A percentile compares a stretch with the other conserved stretches of the same genome.
Evolutionary conservation across 192 early-diverging fungal species (phyloP).

Genomic region (Diversispora eburnea): DNA sequence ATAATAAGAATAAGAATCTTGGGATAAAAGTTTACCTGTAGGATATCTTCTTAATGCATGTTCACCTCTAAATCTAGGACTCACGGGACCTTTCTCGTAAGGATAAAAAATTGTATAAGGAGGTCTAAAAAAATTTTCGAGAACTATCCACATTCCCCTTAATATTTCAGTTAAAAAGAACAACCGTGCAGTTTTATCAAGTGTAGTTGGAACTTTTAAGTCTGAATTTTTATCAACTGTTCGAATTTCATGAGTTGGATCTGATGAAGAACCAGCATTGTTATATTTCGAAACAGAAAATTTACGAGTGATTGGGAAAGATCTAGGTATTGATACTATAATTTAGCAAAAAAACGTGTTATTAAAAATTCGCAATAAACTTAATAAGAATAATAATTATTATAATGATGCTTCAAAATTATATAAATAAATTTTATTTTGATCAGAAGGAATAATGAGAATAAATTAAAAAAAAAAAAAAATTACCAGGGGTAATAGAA

Average conservation of each 20-base stretch:
- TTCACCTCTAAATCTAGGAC: conserved; percentile 93
- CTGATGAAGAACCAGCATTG: neutral
- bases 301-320: no score
- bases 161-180: conserved; percentile 90
- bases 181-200: conserved; percentile 64
- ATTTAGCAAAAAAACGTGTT: no score
- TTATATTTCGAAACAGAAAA: neutral
- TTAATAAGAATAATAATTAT: no score
- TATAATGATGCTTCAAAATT: neutral
- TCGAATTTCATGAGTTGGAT: neutral
- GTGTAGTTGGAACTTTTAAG: conserved; percentile 16
- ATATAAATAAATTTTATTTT: neutral
- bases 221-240: neutral
- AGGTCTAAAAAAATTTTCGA: conserved; percentile 91
- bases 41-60: conserved; percentile 94
- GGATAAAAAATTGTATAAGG: conserved; percentile 97
- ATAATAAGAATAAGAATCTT: neutral
- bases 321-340: no score
- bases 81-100: conserved; percentile 89
- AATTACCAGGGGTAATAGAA: neutral
- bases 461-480: neutral
- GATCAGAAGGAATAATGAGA: no score
- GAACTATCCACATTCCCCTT: conserved; percentile 86
- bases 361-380: no score
- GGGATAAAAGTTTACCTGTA: conserved; percentile 56